phyloP scores from a whole-genome alignment of 2,329 filamentous ascomycete species.

The Didymella exigua region DNA sequence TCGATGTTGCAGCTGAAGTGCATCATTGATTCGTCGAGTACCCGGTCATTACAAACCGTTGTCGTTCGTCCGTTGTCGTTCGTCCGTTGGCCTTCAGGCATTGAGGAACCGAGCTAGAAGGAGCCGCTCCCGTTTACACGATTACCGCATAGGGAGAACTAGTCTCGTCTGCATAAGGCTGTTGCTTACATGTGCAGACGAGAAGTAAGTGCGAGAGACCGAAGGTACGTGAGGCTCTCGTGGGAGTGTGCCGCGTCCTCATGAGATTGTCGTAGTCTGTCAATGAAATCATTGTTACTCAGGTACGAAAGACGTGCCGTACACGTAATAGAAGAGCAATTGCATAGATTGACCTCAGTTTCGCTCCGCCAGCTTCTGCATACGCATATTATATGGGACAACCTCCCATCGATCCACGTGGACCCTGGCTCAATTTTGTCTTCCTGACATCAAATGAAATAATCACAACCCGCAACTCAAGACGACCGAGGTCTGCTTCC shows the following conservation, averaged over 20 bases:
- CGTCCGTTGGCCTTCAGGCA: constrained; percentile 6
- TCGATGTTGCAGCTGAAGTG: neutral
- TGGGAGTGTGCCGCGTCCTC: too few species aligned
- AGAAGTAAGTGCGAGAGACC: neutral
- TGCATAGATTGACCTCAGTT: neutral
- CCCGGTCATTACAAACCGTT: neutral
- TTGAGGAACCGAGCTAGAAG: constrained; percentile 5
- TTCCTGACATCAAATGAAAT: neutral
- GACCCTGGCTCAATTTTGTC: neutral
- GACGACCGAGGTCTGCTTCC: constrained; percentile 19
- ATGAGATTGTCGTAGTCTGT: too few species aligned
- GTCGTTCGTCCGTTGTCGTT: constrained; percentile 1
- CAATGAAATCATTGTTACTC: too few species aligned
- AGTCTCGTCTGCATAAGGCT: neutral
- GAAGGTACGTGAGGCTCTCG: neutral
- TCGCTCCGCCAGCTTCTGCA: neutral
- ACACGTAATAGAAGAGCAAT: too few species aligned
- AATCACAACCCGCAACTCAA: neutral
- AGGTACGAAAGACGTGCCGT: too few species aligned
- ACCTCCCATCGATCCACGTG: neutral
- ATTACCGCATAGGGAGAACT: neutral
- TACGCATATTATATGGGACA: constrained; percentile 7
- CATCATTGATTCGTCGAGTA: neutral
- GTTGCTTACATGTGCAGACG: neutral
- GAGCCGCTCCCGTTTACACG: neutral